A percentile compares a stretch with the other conserved stretches of the same genome.
phyloP scores from a whole-genome alignment of 2,329 filamentous ascomycete species.

The Aureobasidium sp. region DNA sequence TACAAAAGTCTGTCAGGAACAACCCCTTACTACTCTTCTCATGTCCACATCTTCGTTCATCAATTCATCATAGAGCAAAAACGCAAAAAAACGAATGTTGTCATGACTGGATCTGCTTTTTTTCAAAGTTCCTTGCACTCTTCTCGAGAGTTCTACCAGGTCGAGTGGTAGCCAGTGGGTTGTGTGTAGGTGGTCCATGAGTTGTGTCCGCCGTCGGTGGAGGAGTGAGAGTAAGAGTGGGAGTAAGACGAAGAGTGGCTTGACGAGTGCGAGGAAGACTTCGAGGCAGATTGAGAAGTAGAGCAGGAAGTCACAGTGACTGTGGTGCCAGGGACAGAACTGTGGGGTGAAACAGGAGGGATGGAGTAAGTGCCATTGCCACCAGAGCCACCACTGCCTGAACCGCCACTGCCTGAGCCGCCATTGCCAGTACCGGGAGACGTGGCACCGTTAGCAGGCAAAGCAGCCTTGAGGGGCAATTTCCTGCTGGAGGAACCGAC shows the following conservation, averaged over 20 bases:
- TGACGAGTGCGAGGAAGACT: background rate
- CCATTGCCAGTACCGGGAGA: slow-evolving; percentile 4
- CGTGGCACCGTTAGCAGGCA: background rate
- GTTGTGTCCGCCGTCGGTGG: background rate
- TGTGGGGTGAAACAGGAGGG: background rate
- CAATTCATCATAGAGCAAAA: background rate
- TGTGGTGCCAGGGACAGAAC: background rate
- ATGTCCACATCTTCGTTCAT: background rate
- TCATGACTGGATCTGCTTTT: background rate
- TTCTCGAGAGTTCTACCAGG: background rate
- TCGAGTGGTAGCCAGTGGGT: background rate
- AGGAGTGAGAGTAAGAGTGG: background rate
- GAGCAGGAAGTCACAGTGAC: background rate
- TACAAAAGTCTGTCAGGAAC: background rate
- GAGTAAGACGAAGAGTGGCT: background rate
- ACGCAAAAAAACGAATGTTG: background rate
- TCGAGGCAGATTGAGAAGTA: background rate
- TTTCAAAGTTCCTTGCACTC: background rate
- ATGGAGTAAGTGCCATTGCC: slow-evolving; percentile 3
- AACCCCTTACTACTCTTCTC: background rate
- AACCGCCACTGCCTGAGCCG: background rate
- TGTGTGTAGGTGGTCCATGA: background rate
- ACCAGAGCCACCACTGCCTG: background rate
- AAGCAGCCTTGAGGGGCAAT: slow-evolving; percentile 36
- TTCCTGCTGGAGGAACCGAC: slow-evolving; percentile 53